Percentiles rank a stretch among this genome's conserved stretches.
phyloP scores from a whole-genome alignment of 2,329 filamentous ascomycete genomes.

The Lachnellula suecica region DNA sequence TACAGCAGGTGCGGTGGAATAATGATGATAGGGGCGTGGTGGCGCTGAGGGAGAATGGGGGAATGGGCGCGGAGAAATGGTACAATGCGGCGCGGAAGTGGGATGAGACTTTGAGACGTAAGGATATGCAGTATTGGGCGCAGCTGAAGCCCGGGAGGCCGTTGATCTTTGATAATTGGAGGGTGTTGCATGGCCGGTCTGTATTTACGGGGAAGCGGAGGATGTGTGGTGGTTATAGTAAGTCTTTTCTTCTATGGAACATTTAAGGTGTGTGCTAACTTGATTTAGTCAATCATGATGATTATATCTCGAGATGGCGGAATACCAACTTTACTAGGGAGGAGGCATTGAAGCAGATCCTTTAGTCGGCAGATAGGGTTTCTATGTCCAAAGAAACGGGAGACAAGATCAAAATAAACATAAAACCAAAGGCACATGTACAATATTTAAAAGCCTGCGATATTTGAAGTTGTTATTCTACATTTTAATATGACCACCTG shows the following conservation, averaged over 20 bases:
- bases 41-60: slow-evolving; percentile 1
- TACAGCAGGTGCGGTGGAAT: slow-evolving; percentile 84
- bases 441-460: too few species aligned
- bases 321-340: slow-evolving; percentile 60
- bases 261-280: slow-evolving; percentile 15
- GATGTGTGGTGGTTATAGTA: slow-evolving; percentile 90
- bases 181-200: slow-evolving; percentile 83
- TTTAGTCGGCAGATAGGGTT: too few species aligned
- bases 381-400: too few species aligned
- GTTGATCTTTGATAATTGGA: slow-evolving; percentile 93
- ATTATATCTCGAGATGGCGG: slow-evolving; percentile 75
- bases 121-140: slow-evolving; percentile 72
- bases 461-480: too few species aligned
- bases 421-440: neutral
- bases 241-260: slow-evolving; percentile 38
- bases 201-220: slow-evolving; percentile 81
- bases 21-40: slow-evolving; percentile 78
- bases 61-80: slow-evolving; percentile 50
- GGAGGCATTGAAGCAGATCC: slow-evolving; percentile 26
- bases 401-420: neutral
- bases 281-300: slow-evolving; percentile 69
- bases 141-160: slow-evolving; percentile 78
- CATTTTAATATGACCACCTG: neutral
- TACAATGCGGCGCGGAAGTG: slow-evolving; percentile 78
- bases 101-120: slow-evolving; percentile 64